Conservation (phyloP, 225 moss, liverwort and hornwort species). For the Pleurozium schreberi region DNA sequence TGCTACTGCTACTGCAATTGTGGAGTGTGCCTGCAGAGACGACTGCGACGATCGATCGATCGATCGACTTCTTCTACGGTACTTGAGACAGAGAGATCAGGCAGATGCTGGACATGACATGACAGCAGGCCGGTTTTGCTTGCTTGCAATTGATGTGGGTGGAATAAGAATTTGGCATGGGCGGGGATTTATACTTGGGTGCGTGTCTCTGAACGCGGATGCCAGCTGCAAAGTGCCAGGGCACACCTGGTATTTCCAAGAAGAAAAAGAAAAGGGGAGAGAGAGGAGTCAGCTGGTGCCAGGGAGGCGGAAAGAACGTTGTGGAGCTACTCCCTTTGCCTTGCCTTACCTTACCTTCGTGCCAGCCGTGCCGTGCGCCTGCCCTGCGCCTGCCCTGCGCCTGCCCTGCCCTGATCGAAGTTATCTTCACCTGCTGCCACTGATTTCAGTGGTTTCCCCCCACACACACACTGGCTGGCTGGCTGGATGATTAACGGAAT, state of each 20-base stretch:
- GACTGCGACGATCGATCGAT: background rate
- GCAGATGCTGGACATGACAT: too few species aligned
- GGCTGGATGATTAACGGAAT: background rate
- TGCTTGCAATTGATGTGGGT: too few species aligned
- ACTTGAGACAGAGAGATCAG: background rate
- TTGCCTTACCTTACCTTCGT: too few species aligned
- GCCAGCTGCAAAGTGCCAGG: conserved; percentile 24
- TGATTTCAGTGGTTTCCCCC: background rate
- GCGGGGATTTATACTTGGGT: background rate
- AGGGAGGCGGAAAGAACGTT: conserved; percentile 8
- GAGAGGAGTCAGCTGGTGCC: conserved; percentile 3
- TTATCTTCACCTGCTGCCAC: background rate
- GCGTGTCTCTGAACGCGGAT: background rate
- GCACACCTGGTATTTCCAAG: conserved; percentile 17
- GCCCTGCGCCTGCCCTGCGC: background rate
- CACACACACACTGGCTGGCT: too few species aligned
- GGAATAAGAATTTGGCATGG: background rate
- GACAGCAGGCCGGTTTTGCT: too few species aligned
- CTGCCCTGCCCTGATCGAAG: background rate
- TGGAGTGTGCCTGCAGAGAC: background rate
- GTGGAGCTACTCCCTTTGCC: too few species aligned
- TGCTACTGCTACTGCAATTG: background rate
- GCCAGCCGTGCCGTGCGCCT: conserved; percentile 21
- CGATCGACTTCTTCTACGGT: background rate
- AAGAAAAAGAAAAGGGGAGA: background rate